Conservation (phyloP, 2,329 filamentous ascomycete genomes). For the Colletotrichum tamarilloi region DNA sequence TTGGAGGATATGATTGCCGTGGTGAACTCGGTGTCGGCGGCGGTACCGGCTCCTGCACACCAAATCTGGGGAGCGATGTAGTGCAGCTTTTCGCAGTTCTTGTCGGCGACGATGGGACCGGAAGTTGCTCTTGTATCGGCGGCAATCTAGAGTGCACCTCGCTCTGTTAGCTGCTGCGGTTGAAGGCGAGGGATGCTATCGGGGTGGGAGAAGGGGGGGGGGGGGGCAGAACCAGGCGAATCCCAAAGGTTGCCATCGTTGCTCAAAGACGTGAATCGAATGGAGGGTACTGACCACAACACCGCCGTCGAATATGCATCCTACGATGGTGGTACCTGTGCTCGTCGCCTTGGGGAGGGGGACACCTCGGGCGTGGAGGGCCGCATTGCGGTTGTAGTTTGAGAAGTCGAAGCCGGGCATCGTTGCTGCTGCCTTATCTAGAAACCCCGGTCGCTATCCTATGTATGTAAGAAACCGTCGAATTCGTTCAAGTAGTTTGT, state of each 20-base stretch:
- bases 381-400: conserved; percentile 99
- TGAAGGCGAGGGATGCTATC: conserved; percentile 20
- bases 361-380: conserved; percentile 92
- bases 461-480: neutral
- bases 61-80: conserved; percentile 99
- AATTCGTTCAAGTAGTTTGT: conserved; percentile 3
- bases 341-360: conserved; percentile 97
- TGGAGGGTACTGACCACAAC: conserved; percentile 76
- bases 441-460: neutral
- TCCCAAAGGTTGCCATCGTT: too few relatives aligned
- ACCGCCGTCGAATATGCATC: conserved; percentile 94
- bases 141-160: conserved; percentile 73
- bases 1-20: conserved; percentile 98
- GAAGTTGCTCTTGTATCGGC: conserved; percentile 98
- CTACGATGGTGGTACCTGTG: conserved; percentile 98
- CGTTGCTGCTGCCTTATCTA: conserved; percentile 47
- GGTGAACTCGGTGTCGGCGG: conserved; percentile 98
- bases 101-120: conserved; percentile 98
- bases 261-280: neutral
- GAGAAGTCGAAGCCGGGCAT: conserved; percentile 99
- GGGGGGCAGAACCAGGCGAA: neutral
- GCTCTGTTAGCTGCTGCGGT: conserved; percentile 7
- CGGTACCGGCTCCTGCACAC: conserved; percentile 98
- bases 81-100: conserved; percentile 99
- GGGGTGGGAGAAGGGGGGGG: neutral